Evolutionary conservation across 768 basidiomycete species (phyloP).

Genomic region (Dioszegia crocea): DNA sequence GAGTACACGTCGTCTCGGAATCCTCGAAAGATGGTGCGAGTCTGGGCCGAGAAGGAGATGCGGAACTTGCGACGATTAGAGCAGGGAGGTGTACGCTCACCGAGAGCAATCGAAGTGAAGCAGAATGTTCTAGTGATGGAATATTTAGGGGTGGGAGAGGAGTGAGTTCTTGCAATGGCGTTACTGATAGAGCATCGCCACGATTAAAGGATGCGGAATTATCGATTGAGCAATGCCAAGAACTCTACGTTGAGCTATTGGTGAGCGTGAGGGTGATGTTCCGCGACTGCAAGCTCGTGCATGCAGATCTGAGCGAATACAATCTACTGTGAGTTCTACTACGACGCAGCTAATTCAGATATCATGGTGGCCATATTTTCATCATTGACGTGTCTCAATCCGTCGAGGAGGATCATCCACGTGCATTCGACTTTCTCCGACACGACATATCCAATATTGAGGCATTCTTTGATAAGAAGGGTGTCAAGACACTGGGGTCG

Average conservation of each 20-base stretch:
- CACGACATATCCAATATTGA: slow-evolving; percentile 88
- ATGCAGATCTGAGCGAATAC: slow-evolving; percentile 97
- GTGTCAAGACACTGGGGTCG: slow-evolving; percentile 71
- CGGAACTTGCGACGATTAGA: slow-evolving; percentile 82
- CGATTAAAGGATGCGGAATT: slow-evolving; percentile 83
- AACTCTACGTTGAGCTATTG: slow-evolving; percentile 74
- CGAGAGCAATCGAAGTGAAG: slow-evolving; percentile 84
- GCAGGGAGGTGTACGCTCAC: slow-evolving; percentile 77
- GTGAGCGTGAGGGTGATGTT: slow-evolving; percentile 77
- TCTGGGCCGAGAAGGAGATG: slow-evolving; percentile 99
- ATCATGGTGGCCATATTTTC: slow-evolving; percentile 63
- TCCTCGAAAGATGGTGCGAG: slow-evolving; percentile 94
- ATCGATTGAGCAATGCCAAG: slow-evolving; percentile 55
- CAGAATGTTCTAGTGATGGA: slow-evolving; percentile 97
- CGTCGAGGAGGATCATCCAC: slow-evolving; percentile 95
- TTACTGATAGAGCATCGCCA: slow-evolving; percentile 72
- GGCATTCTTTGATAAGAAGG: slow-evolving; percentile 78
- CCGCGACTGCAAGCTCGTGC: slow-evolving; percentile 85
- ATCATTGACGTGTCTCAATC: slow-evolving; percentile 99
- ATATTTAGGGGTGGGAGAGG: slow-evolving; percentile 78
- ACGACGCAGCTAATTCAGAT: slow-evolving; percentile 26
- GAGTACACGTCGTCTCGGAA: slow-evolving; percentile 69
- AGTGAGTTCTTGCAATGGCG: slow-evolving; percentile 55
- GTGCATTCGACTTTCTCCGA: slow-evolving; percentile 92
- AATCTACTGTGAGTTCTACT: slow-evolving; percentile 69